Evolutionary conservation across 2,329 filamentous ascomycete genomes (phyloP).

Genomic region (Aspergillus glaucus): DNA sequence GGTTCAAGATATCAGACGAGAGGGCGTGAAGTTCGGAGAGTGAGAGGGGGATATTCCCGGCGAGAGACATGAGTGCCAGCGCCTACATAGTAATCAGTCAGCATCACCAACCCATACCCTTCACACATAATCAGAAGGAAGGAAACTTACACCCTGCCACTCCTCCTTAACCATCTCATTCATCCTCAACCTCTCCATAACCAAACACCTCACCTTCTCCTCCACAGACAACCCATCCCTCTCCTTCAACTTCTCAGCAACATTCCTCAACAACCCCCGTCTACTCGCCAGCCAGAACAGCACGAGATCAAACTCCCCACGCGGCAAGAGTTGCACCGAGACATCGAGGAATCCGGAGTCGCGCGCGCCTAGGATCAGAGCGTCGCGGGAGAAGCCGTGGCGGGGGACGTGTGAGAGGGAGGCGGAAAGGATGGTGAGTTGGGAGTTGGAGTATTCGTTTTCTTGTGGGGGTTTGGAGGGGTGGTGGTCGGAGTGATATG

Average conservation of each 20-base stretch:
- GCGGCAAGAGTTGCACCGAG: conserved; percentile 72
- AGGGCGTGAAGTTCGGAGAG: conserved; percentile 72
- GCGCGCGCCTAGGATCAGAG: conserved; percentile 70
- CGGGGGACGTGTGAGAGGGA: conserved; percentile 70
- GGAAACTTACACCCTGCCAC: conserved; percentile 72
- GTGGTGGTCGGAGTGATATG: conserved; percentile 73
- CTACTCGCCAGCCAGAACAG: conserved; percentile 39
- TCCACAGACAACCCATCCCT: conserved; percentile 43
- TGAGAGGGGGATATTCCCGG: conserved; percentile 67
- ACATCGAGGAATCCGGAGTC: conserved; percentile 84
- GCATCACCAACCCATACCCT: conserved; percentile 1
- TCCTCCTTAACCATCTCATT: conserved; percentile 67
- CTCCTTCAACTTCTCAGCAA: conserved; percentile 25
- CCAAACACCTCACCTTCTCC: conserved; percentile 62
- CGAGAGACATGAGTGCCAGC: conserved; percentile 82
- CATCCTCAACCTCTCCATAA: conserved; percentile 69
- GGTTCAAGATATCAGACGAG: conserved; percentile 86
- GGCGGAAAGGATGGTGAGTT: conserved; percentile 73
- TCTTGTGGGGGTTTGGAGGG: conserved; percentile 49
- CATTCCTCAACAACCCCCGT: conserved; percentile 25
- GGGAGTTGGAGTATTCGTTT: conserved; percentile 61
- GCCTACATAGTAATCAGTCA: conserved; percentile 49
- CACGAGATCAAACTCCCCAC: conserved; percentile 75
- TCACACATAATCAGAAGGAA: no score
- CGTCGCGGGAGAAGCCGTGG: conserved; percentile 71